A percentile compares a stretch with the other conserved stretches of the same genome.
phyloP scores from a whole-genome alignment of 345 rosid genomes.

The Bretschneidera sinensis region DNA sequence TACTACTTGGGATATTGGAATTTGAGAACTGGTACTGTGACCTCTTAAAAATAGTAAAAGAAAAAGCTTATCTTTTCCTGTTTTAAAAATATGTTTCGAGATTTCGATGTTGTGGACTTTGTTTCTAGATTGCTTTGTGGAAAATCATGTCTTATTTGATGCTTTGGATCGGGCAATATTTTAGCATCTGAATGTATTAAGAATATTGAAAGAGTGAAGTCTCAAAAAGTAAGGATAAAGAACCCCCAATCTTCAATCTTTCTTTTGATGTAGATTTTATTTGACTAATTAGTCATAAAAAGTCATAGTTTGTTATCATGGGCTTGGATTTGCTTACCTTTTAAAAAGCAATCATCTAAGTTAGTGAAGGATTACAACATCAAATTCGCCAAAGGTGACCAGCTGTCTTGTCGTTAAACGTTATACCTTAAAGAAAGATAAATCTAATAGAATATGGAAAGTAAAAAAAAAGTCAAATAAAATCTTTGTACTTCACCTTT shows the following conservation, averaged over 20 bases:
- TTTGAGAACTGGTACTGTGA: slow-evolving; percentile 1
- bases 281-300: slow-evolving; percentile 12
- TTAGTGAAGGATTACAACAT: slow-evolving; percentile 9
- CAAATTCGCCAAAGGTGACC: not conserved
- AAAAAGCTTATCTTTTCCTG: not conserved
- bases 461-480: not conserved
- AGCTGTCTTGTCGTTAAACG: slow-evolving; percentile 7
- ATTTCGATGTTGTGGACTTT: slow-evolving; percentile 10
- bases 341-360: slow-evolving; percentile 8
- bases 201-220: not conserved
- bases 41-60: not conserved
- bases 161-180: slow-evolving; percentile 2
- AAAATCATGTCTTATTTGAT: slow-evolving; percentile 1
- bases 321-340: slow-evolving; percentile 8
- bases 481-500: too few relatives aligned
- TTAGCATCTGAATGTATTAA: slow-evolving; percentile 9
- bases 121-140: not conserved
- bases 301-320: slow-evolving; percentile 10
- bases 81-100: not conserved
- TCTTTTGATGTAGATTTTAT: slow-evolving; percentile 6
- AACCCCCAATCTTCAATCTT: not conserved
- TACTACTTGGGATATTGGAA: too few relatives aligned
- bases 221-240: slow-evolving; percentile 8
- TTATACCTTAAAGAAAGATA: slow-evolving; percentile 5
- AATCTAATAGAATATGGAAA: not conserved